phyloP scores from a whole-genome alignment of 2,329 filamentous ascomycete species.

The Catunica adiposa region DNA sequence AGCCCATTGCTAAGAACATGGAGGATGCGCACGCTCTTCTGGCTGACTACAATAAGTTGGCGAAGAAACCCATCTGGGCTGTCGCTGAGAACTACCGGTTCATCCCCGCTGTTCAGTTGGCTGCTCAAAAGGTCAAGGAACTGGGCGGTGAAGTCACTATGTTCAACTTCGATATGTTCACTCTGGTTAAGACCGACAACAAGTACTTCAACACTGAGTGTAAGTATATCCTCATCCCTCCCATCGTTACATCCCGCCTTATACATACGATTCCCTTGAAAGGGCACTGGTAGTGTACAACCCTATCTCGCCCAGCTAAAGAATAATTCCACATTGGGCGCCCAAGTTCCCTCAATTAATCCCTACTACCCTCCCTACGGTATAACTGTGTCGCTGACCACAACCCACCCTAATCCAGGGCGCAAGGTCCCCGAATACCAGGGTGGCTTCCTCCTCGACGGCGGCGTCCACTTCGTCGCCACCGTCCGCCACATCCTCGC shows the following conservation, averaged over 20 bases:
- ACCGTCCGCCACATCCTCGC: constrained; percentile 41
- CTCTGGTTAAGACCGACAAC: constrained; percentile 26
- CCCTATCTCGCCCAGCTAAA: neutral
- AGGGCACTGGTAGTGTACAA: neutral
- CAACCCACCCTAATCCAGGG: constrained; percentile 24
- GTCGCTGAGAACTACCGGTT: constrained; percentile 64
- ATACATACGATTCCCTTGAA: neutral
- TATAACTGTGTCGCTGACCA: neutral
- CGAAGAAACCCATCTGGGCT: constrained; percentile 28
- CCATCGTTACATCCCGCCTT: neutral
- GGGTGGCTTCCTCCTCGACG: constrained; percentile 62
- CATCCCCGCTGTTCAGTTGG: constrained; percentile 37
- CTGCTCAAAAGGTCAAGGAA: constrained; percentile 15
- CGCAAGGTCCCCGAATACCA: constrained; percentile 54
- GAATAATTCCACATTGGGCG: neutral
- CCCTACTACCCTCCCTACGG: neutral
- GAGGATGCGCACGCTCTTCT: constrained; percentile 27
- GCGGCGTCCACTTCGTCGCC: constrained; percentile 56
- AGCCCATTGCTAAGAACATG: constrained; percentile 48
- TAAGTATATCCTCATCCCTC: constrained; percentile 14
- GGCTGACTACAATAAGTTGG: constrained; percentile 19
- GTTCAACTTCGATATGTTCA: constrained; percentile 28
- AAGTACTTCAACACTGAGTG: constrained; percentile 35
- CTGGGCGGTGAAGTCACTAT: constrained; percentile 17
- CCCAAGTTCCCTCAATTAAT: neutral